These are phyloP conservation scores for Stagonosporopsis tanaceti DNA, from an alignment of 2,329 filamentous ascomycete genomes.

Conservation along the genomic window DNA sequence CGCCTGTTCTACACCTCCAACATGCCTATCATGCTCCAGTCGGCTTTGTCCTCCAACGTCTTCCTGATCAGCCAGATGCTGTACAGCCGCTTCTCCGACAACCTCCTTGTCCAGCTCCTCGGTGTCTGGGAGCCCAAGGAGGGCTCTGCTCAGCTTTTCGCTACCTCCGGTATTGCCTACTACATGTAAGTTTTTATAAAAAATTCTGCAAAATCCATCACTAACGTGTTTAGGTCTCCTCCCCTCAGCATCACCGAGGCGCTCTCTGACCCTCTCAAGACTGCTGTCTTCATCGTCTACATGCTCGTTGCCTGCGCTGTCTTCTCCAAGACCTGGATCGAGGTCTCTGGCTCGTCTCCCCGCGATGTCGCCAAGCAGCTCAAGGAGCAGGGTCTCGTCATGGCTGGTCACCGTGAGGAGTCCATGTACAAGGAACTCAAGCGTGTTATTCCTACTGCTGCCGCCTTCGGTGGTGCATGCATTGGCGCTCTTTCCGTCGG, in stretches of 20 bases:
- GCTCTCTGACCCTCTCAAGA: constrained; percentile 96
- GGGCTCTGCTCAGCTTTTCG: constrained; percentile 93
- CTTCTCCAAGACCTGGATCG: constrained; percentile 99
- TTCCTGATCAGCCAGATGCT: constrained; percentile 99
- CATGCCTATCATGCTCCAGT: constrained; percentile 99
- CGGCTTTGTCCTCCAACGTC: constrained; percentile 96
- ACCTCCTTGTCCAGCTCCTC: constrained; percentile 95
- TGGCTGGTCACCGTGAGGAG: constrained; percentile 99
- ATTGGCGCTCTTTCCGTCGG: constrained; percentile 97
- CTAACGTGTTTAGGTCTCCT: constrained; percentile 66
- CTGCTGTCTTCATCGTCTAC: constrained; percentile 91
- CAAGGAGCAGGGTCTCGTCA: constrained; percentile 99
- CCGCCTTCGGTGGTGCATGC: constrained; percentile 97
- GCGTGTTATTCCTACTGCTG: constrained; percentile 97
- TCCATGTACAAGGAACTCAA: constrained; percentile 99
- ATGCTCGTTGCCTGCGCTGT: constrained; percentile 97
- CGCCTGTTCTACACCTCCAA: constrained; percentile 99
- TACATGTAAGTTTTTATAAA: constrained; percentile 73
- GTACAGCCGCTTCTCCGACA: constrained; percentile 98
- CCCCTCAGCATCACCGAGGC: constrained; percentile 98
- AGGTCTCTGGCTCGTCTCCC: constrained; percentile 96
- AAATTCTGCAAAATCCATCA: not conserved
- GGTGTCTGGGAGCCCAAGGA: constrained; percentile 99
- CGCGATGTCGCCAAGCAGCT: constrained; percentile 99
- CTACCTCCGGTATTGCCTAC: constrained; percentile 92